Base-by-base conservation (phyloP, 441 rosid genomes). In the Aleurites moluccanus region DNA sequence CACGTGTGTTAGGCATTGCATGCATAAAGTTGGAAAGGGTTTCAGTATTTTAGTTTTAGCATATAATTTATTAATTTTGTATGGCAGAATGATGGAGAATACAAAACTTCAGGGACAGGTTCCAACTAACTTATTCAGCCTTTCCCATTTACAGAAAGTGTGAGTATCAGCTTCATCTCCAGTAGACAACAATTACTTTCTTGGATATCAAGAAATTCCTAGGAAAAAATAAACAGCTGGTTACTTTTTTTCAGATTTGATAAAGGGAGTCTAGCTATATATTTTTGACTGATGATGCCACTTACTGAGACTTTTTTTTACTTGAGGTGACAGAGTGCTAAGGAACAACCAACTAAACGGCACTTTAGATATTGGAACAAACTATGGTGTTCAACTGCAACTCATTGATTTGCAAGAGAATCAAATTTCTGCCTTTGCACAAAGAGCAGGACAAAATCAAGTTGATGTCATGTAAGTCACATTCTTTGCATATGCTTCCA, bases 11-110 rank as follows among this genome's bases (percentile, higher is more conserved):
- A 27, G 69, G 18, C 52, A 11, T 10, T 45, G 70, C 45, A 21
- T 23, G 3, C 20, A 6, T 65, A 33, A 42, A 47, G 70, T 33
- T 69, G 61, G 4, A 59, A 59, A 75, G 21, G 30, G n/a, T 47
- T 33, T 35, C 10, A 33, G 33, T 18, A 3, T 33, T 15, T 20
- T 30, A 3, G 16, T 59, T 27, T 38, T 3, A 25, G 10, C 13
- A 3, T 18, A 3, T 5, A 21, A 44, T 15, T 57, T 35, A 33
- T 33, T 53, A 18, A 9, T 53, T 78, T 25, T 72, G 11, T 62
- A 35, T 77, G 40, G 76, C 93, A 96, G 99, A 80, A 69, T 73
- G 75, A 79, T 93, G 93, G 91, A 96, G 74, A 14, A 0, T 21
- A 83, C 87, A 20, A 64, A 74, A n/a, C 82, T 96, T 44, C 20